Evolutionary conservation across 2,329 filamentous ascomycete genomes (phyloP), one percentile per base, ranked within the genome.

Genomic region (Penicillium sp.): DNA sequence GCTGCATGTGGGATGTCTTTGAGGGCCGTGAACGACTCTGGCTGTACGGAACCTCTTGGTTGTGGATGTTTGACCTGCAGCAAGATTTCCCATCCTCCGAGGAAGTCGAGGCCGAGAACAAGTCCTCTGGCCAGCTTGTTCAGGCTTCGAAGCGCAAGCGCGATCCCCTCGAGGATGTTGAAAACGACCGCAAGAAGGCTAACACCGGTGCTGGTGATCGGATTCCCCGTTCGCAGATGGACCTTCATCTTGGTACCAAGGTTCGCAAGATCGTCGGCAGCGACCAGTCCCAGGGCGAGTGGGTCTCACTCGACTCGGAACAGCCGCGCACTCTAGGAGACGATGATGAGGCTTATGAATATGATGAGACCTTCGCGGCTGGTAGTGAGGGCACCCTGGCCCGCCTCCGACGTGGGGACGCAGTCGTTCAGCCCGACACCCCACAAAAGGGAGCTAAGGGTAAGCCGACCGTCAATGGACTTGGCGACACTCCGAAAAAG

Each of bases 31-130:
- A 86, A 47, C 85, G 93, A 14, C 76, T 93, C 8, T 98, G 93
- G 92, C 77, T 98, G 21, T 97, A 96, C 69, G 93, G 93, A 7
- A 85, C 86, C 42, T 88, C 85, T 1, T 98, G 92, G 83, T 75
- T 99, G 25, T 92, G 91, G 78, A 98, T 98, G 93, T 85, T 99
- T 59, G 92, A 98, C 72, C 78, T 96, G 29, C 84, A 85, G 21
- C 83, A 84, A 67, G 89, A 96, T 72, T 82, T 95, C 49, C 72
- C 77, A 1, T 71, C 75, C 10, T 67, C 73, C 3, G 74, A 72
- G 25, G 69, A 69, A 29, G 59, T 64, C 7, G 60, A 58, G 42
- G 64, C 63, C 11, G 64, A 70, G 39, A 60, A 59, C 29, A 63
- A 69, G 46, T 57, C 57, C 26, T 60, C 63, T 10, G 57, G 48